Evolutionary conservation across 2,329 filamentous ascomycete species (phyloP).

Genomic region (Penicillium decumbens): DNA sequence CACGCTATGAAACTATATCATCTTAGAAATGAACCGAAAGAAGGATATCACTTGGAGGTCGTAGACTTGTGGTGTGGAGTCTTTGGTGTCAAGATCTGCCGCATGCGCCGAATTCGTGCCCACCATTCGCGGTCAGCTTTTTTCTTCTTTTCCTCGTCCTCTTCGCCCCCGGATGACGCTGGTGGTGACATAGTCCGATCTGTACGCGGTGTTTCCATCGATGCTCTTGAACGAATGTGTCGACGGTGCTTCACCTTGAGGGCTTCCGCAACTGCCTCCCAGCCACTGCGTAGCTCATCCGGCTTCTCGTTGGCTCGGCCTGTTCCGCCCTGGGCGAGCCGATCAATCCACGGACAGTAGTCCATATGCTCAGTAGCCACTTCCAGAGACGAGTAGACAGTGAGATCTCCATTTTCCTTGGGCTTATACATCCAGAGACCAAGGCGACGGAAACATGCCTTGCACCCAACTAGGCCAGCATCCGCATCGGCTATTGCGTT

Average conservation of each 20-base stretch:
- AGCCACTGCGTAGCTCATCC: constrained; percentile 40
- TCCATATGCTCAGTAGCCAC: constrained; percentile 69
- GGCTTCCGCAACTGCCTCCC: constrained; percentile 44
- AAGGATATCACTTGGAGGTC: constrained; percentile 5
- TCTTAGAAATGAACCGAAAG: background rate
- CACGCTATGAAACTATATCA: background rate
- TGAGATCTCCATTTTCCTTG: constrained; percentile 53
- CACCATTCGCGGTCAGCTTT: constrained; percentile 68
- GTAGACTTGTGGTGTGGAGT: constrained; percentile 48
- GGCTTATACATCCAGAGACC: constrained; percentile 92
- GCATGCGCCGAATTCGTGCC: constrained; percentile 66
- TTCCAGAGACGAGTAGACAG: constrained; percentile 54
- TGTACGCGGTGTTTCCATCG: constrained; percentile 26
- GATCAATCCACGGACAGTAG: constrained; percentile 76
- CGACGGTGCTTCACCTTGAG: constrained; percentile 40
- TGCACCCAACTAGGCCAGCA: constrained; percentile 68
- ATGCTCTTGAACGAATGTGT: constrained; percentile 25
- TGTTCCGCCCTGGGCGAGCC: constrained; percentile 54
- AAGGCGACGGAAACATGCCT: constrained; percentile 79
- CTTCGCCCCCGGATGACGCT: constrained; percentile 31
- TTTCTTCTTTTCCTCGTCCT: constrained; percentile 44
- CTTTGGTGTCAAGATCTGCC: constrained; percentile 67
- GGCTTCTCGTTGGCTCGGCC: constrained; percentile 29
- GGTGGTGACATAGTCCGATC: constrained; percentile 23
- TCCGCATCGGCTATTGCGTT: constrained; percentile 49